Conservation (phyloP, 2,329 filamentous ascomycete species). For the Neospermospora avenae region DNA sequence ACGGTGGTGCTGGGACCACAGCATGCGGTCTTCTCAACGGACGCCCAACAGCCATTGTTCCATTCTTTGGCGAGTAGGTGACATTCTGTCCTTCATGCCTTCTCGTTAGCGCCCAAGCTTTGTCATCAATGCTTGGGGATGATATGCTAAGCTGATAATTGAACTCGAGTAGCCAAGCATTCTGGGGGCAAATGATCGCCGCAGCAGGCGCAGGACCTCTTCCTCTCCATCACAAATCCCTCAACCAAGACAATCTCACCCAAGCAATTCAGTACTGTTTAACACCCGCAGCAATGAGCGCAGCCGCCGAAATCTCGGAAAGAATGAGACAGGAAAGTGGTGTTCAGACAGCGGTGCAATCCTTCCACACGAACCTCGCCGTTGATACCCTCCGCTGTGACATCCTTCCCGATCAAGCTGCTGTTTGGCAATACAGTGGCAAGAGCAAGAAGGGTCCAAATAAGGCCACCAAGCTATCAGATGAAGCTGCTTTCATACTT, state of each 20-base stretch:
- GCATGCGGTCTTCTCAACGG: conserved; percentile 37
- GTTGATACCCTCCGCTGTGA: conserved; percentile 62
- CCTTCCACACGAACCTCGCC: conserved; percentile 66
- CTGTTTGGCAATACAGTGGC: conserved; percentile 30
- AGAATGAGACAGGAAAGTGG: conserved; percentile 63
- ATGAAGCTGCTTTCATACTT: conserved; percentile 19
- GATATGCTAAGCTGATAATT: neutral
- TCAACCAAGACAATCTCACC: conserved; percentile 61
- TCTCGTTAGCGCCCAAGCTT: no score
- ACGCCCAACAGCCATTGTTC: conserved; percentile 38
- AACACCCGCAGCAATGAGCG: conserved; percentile 51
- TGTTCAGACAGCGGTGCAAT: conserved; percentile 56
- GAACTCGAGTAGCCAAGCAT: conserved; percentile 54
- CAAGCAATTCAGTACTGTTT: conserved; percentile 60
- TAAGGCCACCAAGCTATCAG: conserved; percentile 33
- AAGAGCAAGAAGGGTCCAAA: conserved; percentile 3
- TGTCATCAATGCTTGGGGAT: no score
- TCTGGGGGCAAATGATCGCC: conserved; percentile 74
- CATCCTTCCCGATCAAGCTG: conserved; percentile 52
- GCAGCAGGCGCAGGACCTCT: conserved; percentile 66
- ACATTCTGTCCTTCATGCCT: no score
- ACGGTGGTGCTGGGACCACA: conserved; percentile 24
- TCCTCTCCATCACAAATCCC: conserved; percentile 62
- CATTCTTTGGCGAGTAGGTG: conserved; percentile 41
- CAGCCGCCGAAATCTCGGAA: conserved; percentile 46